Conservation (phyloP, 306 rosid species). For the Arachis stenosperma region DNA sequence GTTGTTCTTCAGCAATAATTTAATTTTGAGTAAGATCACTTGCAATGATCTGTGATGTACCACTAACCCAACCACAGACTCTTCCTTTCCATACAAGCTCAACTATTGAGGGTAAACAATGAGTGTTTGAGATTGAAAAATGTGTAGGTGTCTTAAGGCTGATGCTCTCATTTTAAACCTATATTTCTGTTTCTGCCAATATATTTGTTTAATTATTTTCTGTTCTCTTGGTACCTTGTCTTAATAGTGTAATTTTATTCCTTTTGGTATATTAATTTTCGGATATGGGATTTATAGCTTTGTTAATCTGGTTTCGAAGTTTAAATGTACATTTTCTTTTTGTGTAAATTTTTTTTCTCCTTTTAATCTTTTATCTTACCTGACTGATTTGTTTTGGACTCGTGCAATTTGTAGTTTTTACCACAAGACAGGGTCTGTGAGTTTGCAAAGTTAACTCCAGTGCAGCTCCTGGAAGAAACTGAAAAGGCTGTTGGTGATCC, state of each 20-base stretch:
- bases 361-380: neutral
- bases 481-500: slow-evolving; percentile 97
- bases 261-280: slow-evolving; percentile 5
- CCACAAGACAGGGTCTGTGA: slow-evolving; percentile 98
- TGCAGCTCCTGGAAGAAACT: slow-evolving; percentile 91
- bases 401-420: slow-evolving; percentile 62
- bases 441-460: slow-evolving; percentile 92
- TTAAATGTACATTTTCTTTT: slow-evolving; percentile 17
- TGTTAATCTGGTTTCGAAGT: slow-evolving; percentile 14
- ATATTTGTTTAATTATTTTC: neutral
- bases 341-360: slow-evolving; percentile 21
- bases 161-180: neutral
- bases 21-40: neutral
- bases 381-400: slow-evolving; percentile 24
- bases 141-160: neutral
- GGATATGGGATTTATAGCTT: slow-evolving; percentile 12
- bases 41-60: neutral
- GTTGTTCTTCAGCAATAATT: neutral
- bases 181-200: neutral
- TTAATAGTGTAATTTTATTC: neutral
- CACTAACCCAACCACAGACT: neutral
- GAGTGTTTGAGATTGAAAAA: neutral
- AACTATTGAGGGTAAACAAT: neutral
- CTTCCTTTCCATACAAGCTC: neutral
- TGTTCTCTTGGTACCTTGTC: neutral